Evolutionary conservation across 495 filamentous ascomycete genomes (phyloP).

Genomic region (Haplographium delicatum): DNA sequence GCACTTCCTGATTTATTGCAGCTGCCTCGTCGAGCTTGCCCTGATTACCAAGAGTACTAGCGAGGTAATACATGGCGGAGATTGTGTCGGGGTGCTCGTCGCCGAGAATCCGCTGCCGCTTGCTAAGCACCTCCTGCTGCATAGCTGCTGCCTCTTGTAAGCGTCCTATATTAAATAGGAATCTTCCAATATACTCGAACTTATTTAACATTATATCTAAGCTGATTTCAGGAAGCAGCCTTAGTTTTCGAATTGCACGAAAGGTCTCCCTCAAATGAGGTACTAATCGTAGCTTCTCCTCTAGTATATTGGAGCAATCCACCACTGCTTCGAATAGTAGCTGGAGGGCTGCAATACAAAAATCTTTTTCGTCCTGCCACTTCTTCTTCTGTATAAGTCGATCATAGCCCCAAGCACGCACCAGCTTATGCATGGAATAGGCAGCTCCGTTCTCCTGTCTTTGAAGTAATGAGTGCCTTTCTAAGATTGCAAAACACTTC

Average conservation of each 20-base stretch:
- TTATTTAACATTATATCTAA: not conserved
- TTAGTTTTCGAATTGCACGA: slow-evolving; percentile 30
- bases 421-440: too few relatives aligned
- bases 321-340: too few relatives aligned
- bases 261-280: too few relatives aligned
- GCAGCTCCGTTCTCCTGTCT: too few relatives aligned
- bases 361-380: too few relatives aligned
- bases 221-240: not conserved
- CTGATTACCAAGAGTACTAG: not conserved
- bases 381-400: too few relatives aligned
- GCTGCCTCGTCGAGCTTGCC: not conserved
- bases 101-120: not conserved
- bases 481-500: too few relatives aligned
- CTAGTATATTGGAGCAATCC: too few relatives aligned
- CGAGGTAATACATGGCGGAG: not conserved
- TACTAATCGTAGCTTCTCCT: too few relatives aligned
- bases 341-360: too few relatives aligned
- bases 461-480: too few relatives aligned
- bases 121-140: not conserved
- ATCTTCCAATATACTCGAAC: not conserved
- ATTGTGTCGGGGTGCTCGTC: not conserved
- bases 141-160: not conserved
- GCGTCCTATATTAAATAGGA: not conserved
- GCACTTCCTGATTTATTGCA: not conserved
- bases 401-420: too few relatives aligned